phyloP scores from a whole-genome alignment of 768 basidiomycete genomes.

The Mrakia gelida region DNA sequence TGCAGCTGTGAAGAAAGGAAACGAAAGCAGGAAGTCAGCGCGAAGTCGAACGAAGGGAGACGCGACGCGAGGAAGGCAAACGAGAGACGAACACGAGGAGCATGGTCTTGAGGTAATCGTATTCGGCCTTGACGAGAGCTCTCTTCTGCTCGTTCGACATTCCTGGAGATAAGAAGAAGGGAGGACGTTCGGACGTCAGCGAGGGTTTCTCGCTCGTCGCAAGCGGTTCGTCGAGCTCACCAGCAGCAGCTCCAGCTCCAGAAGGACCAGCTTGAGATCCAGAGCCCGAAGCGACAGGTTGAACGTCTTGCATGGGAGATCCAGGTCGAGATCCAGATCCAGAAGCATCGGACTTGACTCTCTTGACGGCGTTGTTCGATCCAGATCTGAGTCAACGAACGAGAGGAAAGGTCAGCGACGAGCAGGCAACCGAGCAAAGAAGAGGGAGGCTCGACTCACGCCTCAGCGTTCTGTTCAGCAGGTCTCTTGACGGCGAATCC shows the following conservation, averaged over 20 bases:
- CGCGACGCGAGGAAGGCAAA: background rate
- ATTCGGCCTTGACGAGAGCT: constrained; percentile 1
- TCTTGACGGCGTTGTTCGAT: background rate
- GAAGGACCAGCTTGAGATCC: background rate
- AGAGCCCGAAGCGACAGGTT: background rate
- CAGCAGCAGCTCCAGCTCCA: background rate
- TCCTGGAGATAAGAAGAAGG: background rate
- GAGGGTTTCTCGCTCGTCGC: background rate
- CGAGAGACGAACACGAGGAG: constrained; percentile 1
- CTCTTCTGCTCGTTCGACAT: constrained; percentile 19
- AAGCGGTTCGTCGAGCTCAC: background rate
- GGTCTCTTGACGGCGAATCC: background rate
- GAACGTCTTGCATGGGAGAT: background rate
- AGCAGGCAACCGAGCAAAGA: background rate
- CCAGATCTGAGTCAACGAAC: background rate
- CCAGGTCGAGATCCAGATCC: background rate
- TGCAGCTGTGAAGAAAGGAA: background rate
- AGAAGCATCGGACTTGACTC: background rate
- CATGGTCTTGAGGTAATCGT: constrained; percentile 11
- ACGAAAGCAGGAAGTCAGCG: background rate
- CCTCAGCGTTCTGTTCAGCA: background rate
- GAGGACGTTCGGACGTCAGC: background rate
- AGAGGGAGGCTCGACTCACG: background rate
- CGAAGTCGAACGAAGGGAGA: background rate
- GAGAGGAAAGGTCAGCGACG: background rate